Percentiles rank a stretch among this genome's conserved stretches.
Evolutionary conservation across 129 eudicot species (phyloP).

Genomic region (Silybum marianum): DNA sequence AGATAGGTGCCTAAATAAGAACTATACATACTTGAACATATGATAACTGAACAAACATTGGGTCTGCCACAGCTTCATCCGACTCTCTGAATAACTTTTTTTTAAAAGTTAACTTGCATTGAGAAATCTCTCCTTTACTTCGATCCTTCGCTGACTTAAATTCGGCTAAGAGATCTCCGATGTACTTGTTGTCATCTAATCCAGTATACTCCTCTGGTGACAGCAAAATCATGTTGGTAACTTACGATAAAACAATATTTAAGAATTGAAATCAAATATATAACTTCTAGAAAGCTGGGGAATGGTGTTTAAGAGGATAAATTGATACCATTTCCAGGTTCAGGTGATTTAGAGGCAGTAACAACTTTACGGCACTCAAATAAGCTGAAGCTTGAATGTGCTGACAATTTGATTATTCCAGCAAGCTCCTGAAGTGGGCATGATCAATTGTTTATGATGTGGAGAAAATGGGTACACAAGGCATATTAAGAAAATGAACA

Average conservation of each 20-base stretch:
- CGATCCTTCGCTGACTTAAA: slow-evolving; percentile 92
- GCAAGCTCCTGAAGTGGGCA: slow-evolving; percentile 77
- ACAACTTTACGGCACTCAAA: slow-evolving; percentile 95
- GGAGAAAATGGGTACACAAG: not conserved
- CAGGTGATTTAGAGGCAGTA: slow-evolving; percentile 81
- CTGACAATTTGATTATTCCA: slow-evolving; percentile 83
- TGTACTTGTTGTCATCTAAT: slow-evolving; percentile 91
- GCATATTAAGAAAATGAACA: not conserved
- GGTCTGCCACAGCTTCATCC: slow-evolving; percentile 92
- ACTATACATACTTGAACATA: slow-evolving; percentile 72
- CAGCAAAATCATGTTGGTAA: slow-evolving; percentile 19
- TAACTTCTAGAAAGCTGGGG: not conserved
- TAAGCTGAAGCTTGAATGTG: slow-evolving; percentile 84
- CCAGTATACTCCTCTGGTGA: slow-evolving; percentile 84
- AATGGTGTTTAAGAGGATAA: not conserved
- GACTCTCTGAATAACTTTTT: slow-evolving; percentile 95
- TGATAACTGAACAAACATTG: slow-evolving; percentile 93
- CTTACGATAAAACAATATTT: not conserved
- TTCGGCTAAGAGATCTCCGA: slow-evolving; percentile 96
- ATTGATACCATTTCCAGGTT: slow-evolving; percentile 82
- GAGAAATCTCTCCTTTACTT: slow-evolving; percentile 94
- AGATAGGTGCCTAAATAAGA: slow-evolving; percentile 4
- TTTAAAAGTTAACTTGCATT: slow-evolving; percentile 84
- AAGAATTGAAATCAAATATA: not conserved
- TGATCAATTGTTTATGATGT: not conserved